Evolutionary conservation across 495 filamentous ascomycete species (phyloP).

Genomic region (Aspergillus ostianus): DNA sequence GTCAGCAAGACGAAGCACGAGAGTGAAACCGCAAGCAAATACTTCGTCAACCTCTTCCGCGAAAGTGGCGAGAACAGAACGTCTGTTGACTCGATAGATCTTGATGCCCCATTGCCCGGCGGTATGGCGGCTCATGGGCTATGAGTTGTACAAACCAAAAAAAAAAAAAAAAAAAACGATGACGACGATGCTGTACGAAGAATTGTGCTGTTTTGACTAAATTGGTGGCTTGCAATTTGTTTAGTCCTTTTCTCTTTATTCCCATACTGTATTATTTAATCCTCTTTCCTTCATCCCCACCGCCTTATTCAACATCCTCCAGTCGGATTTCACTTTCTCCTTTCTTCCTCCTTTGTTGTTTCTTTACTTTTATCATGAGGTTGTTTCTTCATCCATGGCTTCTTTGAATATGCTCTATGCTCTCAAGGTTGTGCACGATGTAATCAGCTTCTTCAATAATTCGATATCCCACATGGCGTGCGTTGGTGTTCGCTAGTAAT

Average conservation of each 20-base stretch:
- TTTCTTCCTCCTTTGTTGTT: not conserved
- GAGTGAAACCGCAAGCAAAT: slow-evolving; percentile 75
- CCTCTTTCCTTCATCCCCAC: not conserved
- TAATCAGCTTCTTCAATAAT: not conserved
- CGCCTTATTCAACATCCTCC: not conserved
- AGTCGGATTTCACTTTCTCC: not conserved
- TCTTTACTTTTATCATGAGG: not conserved
- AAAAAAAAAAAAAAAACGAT: slow-evolving; percentile 25
- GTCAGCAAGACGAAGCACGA: slow-evolving; percentile 71
- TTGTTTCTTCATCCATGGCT: not conserved
- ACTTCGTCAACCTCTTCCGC: slow-evolving; percentile 81
- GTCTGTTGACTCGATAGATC: slow-evolving; percentile 75
- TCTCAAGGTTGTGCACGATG: not conserved
- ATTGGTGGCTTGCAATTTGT: not conserved
- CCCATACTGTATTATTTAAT: not conserved
- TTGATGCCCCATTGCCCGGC: slow-evolving; percentile 60
- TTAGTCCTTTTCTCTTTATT: slow-evolving; percentile 11
- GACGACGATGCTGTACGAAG: slow-evolving; percentile 23
- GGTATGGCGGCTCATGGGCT: slow-evolving; percentile 29
- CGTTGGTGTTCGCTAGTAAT: not conserved
- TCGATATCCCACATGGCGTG: not conserved
- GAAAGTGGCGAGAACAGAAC: slow-evolving; percentile 68
- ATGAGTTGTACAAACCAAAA: slow-evolving; percentile 17
- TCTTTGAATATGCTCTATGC: not conserved
- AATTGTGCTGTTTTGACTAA: not conserved